Evolutionary conservation across 768 basidiomycete genomes (phyloP).

Genomic region (Rhodosporidiobolus odoratus): DNA sequence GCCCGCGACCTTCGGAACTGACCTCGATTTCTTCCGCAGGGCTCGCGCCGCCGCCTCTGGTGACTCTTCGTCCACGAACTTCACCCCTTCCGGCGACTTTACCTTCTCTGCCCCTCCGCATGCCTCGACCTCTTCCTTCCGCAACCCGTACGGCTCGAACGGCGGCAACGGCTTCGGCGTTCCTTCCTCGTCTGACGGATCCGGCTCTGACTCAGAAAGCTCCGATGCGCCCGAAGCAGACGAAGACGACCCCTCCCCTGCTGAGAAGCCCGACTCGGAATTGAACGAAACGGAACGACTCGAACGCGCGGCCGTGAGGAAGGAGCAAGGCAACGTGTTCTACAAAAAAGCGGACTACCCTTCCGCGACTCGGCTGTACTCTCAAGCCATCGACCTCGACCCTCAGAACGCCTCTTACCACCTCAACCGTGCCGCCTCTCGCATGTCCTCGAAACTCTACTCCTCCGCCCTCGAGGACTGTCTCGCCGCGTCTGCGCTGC

Average conservation of each 20-base stretch:
- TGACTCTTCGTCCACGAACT: not conserved
- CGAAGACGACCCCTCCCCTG: not conserved
- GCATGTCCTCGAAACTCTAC: constrained; percentile 75
- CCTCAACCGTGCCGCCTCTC: constrained; percentile 79
- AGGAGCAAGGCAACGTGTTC: constrained; percentile 65
- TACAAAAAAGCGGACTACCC: constrained; percentile 38
- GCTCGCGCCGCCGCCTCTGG: not conserved
- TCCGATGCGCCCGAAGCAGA: constrained; percentile 11
- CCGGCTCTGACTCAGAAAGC: constrained; percentile 1
- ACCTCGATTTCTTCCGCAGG: not conserved
- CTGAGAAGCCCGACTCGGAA: constrained; percentile 31
- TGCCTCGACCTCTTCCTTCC: constrained; percentile 7
- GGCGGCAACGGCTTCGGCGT: constrained; percentile 12
- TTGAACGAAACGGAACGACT: constrained; percentile 22
- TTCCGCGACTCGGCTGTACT: constrained; percentile 50
- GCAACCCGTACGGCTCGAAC: not conserved
- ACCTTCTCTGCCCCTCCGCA: constrained; percentile 7
- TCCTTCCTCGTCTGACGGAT: not conserved
- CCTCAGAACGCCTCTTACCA: constrained; percentile 66
- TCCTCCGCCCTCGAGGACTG: constrained; percentile 70
- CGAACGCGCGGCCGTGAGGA: constrained; percentile 53
- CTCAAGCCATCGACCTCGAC: constrained; percentile 66
- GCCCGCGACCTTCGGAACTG: not conserved
- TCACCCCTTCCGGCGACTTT: constrained; percentile 25
- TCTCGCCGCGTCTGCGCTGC: constrained; percentile 64